phyloP scores from a whole-genome alignment of 148 eudicot genomes.

The Rhododendron simsii region DNA sequence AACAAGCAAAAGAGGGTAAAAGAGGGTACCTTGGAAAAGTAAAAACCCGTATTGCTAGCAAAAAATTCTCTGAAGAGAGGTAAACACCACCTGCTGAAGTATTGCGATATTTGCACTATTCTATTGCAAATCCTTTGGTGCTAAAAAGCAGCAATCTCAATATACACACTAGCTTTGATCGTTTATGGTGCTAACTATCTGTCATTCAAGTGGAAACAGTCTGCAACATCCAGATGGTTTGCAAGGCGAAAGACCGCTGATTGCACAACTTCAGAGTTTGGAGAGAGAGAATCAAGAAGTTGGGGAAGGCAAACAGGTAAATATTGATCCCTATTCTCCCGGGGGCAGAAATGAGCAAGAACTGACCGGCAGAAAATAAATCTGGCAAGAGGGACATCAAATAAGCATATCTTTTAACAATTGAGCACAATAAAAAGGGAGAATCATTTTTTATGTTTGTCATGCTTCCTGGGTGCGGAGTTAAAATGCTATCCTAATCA shows the following conservation, averaged over 20 bases:
- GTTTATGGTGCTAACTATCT: not conserved
- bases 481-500: not conserved
- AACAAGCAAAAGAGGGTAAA: not conserved
- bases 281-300: conserved; percentile 63
- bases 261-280: conserved; percentile 65
- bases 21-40: not conserved
- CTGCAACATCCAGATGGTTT: conserved; percentile 57
- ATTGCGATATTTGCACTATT: not conserved
- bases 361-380: conserved; percentile 92
- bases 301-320: conserved; percentile 76
- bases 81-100: not conserved
- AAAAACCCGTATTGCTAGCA: conserved; percentile 3
- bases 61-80: not conserved
- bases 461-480: not conserved
- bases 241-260: conserved; percentile 63
- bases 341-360: conserved; percentile 51
- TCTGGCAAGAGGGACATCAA: conserved; percentile 39
- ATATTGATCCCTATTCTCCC: conserved; percentile 42
- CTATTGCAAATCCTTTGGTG: not conserved
- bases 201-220: conserved; percentile 39
- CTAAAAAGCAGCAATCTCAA: conserved; percentile 11
- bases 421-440: not conserved
- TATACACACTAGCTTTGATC: conserved; percentile 1
- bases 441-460: not conserved
- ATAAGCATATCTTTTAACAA: not conserved